Evolutionary conservation across 2,329 filamentous ascomycete genomes (phyloP).

Genomic region (Pseudogymnoascus sp.): DNA sequence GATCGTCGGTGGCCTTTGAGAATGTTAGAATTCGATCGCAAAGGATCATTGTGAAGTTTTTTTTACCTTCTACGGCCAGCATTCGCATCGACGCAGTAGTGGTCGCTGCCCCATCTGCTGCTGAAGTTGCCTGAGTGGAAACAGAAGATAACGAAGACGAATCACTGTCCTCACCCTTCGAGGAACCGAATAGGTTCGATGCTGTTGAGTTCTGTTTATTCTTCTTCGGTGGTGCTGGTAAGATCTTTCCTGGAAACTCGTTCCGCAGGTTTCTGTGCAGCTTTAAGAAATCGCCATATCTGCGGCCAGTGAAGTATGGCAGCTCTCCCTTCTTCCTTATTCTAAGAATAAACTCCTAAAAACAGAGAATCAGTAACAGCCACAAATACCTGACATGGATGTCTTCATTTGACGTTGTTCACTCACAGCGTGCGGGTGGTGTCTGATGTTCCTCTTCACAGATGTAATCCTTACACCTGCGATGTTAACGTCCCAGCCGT

Average conservation of each 20-base stretch:
- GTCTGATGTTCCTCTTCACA: slow-evolving; percentile 77
- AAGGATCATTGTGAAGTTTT: not conserved
- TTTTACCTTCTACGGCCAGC: slow-evolving; percentile 40
- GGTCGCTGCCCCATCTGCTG: slow-evolving; percentile 14
- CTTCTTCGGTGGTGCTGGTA: slow-evolving; percentile 83
- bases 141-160: slow-evolving; percentile 64
- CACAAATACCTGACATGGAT: not conserved
- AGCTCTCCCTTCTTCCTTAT: slow-evolving; percentile 71
- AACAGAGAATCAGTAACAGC: not conserved
- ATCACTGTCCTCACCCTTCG: slow-evolving; percentile 62
- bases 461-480: slow-evolving; percentile 77
- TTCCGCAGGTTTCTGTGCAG: slow-evolving; percentile 73
- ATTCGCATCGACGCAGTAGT: slow-evolving; percentile 25
- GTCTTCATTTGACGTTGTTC: not conserved
- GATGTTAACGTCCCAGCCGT: slow-evolving; percentile 96
- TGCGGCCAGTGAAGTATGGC: slow-evolving; percentile 73
- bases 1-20: slow-evolving; percentile 19
- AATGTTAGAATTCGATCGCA: slow-evolving; percentile 14
- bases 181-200: slow-evolving; percentile 46
- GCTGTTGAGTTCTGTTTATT: slow-evolving; percentile 75
- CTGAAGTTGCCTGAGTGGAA: slow-evolving; percentile 25
- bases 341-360: slow-evolving; percentile 79
- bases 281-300: slow-evolving; percentile 81
- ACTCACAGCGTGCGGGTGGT: slow-evolving; percentile 84
- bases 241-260: slow-evolving; percentile 84